Percentiles rank a stretch among this genome's conserved stretches.
phyloP scores from a whole-genome alignment of 2,329 filamentous ascomycete genomes.

The Diaporthe ampelina region DNA sequence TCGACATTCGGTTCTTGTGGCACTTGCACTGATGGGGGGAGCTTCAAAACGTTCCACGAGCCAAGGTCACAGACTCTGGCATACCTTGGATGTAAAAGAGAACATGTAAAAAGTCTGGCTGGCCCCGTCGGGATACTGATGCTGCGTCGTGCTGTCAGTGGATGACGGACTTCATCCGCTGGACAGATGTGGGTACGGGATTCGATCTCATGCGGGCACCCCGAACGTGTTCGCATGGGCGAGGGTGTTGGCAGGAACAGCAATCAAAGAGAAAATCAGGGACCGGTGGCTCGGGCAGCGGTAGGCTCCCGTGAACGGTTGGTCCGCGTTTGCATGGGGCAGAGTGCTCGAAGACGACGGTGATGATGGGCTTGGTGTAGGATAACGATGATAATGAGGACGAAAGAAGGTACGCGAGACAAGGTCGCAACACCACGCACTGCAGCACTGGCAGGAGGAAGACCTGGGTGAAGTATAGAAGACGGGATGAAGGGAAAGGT shows the following conservation, averaged over 20 bases:
- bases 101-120: slow-evolving; percentile 45
- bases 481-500: slow-evolving; percentile 38
- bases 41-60: slow-evolving; percentile 35
- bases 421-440: slow-evolving; percentile 42
- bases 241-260: slow-evolving; percentile 51
- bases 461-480: slow-evolving; percentile 33
- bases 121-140: slow-evolving; percentile 39
- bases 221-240: slow-evolving; percentile 62
- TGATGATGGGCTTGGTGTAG: background rate
- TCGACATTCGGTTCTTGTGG: slow-evolving; percentile 15
- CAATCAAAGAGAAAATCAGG: slow-evolving; percentile 50
- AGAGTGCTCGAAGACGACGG: slow-evolving; percentile 14
- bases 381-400: slow-evolving; percentile 21
- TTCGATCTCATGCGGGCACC: slow-evolving; percentile 59
- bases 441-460: slow-evolving; percentile 25
- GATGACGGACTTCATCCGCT: slow-evolving; percentile 35
- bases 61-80: slow-evolving; percentile 17
- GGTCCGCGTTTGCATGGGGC: slow-evolving; percentile 43
- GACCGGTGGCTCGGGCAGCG: slow-evolving; percentile 28
- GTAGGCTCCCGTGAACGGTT: slow-evolving; percentile 54
- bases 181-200: slow-evolving; percentile 49
- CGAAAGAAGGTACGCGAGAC: slow-evolving; percentile 39
- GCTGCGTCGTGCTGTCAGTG: slow-evolving; percentile 46
- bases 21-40: slow-evolving; percentile 27
- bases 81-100: slow-evolving; percentile 48